These are phyloP conservation scores for Phytopythium cucurbitacearum DNA, from an alignment of 352 stramenopile genomes.

Conservation along the genomic window DNA sequence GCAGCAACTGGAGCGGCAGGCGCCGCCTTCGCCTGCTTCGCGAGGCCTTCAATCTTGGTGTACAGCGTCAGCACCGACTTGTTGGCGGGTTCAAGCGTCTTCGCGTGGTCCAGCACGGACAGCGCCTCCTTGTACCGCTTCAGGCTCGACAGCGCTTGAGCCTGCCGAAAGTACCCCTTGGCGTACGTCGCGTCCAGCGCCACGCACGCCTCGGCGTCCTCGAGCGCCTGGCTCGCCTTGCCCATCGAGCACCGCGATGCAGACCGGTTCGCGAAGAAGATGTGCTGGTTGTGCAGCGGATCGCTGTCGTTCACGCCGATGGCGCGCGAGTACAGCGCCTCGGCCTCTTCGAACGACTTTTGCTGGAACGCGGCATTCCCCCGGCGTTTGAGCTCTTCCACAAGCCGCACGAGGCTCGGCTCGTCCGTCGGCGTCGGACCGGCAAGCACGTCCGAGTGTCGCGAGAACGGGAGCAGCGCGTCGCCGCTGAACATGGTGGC, in stretches of 20 bases:
- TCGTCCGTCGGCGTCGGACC: slow-evolving; percentile 36
- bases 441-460: slow-evolving; percentile 80
- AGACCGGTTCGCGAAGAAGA: slow-evolving; percentile 87
- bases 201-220: slow-evolving; percentile 68
- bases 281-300: slow-evolving; percentile 64
- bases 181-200: slow-evolving; percentile 52
- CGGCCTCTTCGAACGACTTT: slow-evolving; percentile 88
- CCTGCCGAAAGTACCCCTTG: slow-evolving; percentile 84
- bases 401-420: slow-evolving; percentile 53
- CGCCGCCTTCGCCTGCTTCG: slow-evolving; percentile 53
- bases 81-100: slow-evolving; percentile 61
- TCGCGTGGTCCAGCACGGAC: slow-evolving; percentile 52
- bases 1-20: slow-evolving; percentile 18
- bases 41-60: slow-evolving; percentile 51
- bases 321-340: slow-evolving; percentile 95
- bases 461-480: slow-evolving; percentile 61
- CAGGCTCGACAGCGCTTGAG: slow-evolving; percentile 71
- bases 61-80: slow-evolving; percentile 68
- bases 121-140: slow-evolving; percentile 66
- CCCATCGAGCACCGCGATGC: slow-evolving; percentile 83
- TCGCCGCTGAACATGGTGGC: slow-evolving; percentile 57
- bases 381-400: slow-evolving; percentile 85
- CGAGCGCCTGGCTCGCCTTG: slow-evolving; percentile 54
- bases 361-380: slow-evolving; percentile 86
- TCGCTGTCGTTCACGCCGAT: slow-evolving; percentile 78